A percentile compares a stretch with the other conserved stretches of the same genome.
Conservation (phyloP, 768 basidiomycete genomes). For the Tylopilus sp. region DNA sequence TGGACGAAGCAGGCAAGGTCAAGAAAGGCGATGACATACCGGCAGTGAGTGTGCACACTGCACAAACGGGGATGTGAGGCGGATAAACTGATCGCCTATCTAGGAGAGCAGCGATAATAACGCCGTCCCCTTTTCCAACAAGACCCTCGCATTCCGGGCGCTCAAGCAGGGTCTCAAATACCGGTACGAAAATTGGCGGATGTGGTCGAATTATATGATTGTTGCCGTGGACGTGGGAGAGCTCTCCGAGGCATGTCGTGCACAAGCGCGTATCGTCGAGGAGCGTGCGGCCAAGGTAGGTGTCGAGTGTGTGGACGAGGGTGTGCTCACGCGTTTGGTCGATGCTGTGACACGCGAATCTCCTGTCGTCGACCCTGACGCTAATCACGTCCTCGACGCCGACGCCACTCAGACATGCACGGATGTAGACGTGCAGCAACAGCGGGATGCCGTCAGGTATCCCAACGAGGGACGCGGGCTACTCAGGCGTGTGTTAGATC, state of each 20-base stretch:
- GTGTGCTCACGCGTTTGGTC: slow-evolving; percentile 87
- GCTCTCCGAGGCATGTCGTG: slow-evolving; percentile 81
- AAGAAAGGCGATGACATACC: slow-evolving; percentile 24
- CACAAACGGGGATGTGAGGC: background rate
- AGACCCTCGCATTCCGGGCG: slow-evolving; percentile 86
- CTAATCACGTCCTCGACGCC: too few relatives aligned
- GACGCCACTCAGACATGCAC: background rate
- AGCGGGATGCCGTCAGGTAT: slow-evolving; percentile 28
- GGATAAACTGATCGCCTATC: slow-evolving; percentile 16
- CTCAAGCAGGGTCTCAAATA: slow-evolving; percentile 85
- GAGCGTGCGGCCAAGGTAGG: slow-evolving; percentile 38
- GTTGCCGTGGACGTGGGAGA: slow-evolving; percentile 93
- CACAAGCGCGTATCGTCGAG: slow-evolving; percentile 78
- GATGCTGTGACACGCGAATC: slow-evolving; percentile 71
- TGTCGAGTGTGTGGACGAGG: slow-evolving; percentile 69
- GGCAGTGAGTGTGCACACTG: slow-evolving; percentile 14
- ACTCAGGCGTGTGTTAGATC: slow-evolving; percentile 57
- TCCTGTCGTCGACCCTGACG: slow-evolving; percentile 29
- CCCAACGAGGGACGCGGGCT: slow-evolving; percentile 70
- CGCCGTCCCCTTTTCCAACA: slow-evolving; percentile 64
- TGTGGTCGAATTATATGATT: slow-evolving; percentile 98
- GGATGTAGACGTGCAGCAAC: background rate
- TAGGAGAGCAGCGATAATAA: slow-evolving; percentile 24
- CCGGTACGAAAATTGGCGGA: slow-evolving; percentile 90
- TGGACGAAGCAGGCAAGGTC: slow-evolving; percentile 46